phyloP scores from a whole-genome alignment of 1,284 basidiomycete species.

The Tilletia indica region DNA sequence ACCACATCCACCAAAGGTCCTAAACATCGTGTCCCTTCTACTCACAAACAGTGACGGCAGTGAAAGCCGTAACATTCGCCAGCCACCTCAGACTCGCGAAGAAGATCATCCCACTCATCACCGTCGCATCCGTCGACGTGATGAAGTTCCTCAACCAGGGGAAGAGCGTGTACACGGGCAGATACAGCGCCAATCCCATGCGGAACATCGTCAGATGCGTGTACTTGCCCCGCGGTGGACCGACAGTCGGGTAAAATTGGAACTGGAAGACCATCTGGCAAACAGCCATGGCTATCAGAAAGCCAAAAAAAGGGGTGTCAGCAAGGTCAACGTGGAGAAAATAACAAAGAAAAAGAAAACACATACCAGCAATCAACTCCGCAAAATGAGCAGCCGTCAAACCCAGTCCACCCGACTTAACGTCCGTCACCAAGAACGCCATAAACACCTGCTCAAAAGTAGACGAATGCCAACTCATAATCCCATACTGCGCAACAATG shows the following conservation, averaged over 20 bases:
- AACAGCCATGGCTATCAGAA: conserved; percentile 30
- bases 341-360: background rate
- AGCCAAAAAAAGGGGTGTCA: conserved; percentile 59
- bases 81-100: conserved; percentile 55
- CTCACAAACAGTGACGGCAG: conserved; percentile 42
- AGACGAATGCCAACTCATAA: conserved; percentile 52
- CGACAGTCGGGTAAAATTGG: conserved; percentile 73
- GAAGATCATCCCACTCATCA: conserved; percentile 59
- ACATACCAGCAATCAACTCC: conserved; percentile 48
- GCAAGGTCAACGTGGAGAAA: background rate
- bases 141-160: conserved; percentile 59
- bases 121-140: conserved; percentile 56
- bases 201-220: conserved; percentile 54
- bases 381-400: conserved; percentile 55
- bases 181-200: conserved; percentile 37
- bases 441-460: conserved; percentile 56
- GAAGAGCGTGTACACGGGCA: conserved; percentile 45
- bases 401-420: conserved; percentile 49
- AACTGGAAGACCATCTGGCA: conserved; percentile 46
- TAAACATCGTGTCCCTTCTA: background rate
- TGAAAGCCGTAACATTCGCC: conserved; percentile 57
- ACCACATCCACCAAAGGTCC: too few species aligned
- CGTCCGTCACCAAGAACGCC: conserved; percentile 55
- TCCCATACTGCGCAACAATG: conserved; percentile 53
- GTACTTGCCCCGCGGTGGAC: conserved; percentile 40